Conservation (phyloP, 2,329 filamentous ascomycete species). For the Bipolaris oryzae region DNA sequence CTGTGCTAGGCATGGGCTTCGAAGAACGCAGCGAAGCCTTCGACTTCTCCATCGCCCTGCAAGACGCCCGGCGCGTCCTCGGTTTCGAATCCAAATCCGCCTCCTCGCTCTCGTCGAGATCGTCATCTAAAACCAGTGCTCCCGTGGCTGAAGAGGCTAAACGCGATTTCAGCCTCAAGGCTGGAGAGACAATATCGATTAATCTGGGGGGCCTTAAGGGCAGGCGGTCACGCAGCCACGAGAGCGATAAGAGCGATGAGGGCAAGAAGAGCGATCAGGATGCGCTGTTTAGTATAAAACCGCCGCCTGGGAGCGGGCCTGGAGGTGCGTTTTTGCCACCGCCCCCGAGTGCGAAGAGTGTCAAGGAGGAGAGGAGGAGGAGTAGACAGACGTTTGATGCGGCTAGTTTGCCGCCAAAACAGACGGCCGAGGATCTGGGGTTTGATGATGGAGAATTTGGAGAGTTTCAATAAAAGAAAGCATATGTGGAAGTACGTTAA, state of each 20-base stretch:
- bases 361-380: slow-evolving; percentile 65
- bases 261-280: slow-evolving; percentile 49
- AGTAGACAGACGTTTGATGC: slow-evolving; percentile 54
- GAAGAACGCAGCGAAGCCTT: slow-evolving; percentile 86
- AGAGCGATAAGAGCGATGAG: slow-evolving; percentile 48
- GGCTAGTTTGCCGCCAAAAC: slow-evolving; percentile 17
- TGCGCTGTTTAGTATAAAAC: slow-evolving; percentile 74
- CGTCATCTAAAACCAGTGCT: slow-evolving; percentile 9
- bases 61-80: slow-evolving; percentile 75
- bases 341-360: slow-evolving; percentile 67
- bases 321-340: slow-evolving; percentile 63
- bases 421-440: slow-evolving; percentile 66
- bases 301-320: slow-evolving; percentile 61
- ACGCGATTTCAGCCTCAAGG: slow-evolving; percentile 83
- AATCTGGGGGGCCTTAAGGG: slow-evolving; percentile 68
- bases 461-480: slow-evolving; percentile 69
- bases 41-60: slow-evolving; percentile 80
- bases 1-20: slow-evolving; percentile 82
- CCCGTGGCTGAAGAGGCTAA: slow-evolving; percentile 57
- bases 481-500: background rate
- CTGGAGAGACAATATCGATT: slow-evolving; percentile 86
- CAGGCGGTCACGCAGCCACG: slow-evolving; percentile 45
- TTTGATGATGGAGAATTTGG: slow-evolving; percentile 91
- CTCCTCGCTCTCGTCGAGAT: slow-evolving; percentile 13
- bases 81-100: slow-evolving; percentile 60